Evolutionary conservation across 2,329 filamentous ascomycete genomes (phyloP), one percentile per base, ranked within the genome.

Genomic region (Sporothrix sp.): DNA sequence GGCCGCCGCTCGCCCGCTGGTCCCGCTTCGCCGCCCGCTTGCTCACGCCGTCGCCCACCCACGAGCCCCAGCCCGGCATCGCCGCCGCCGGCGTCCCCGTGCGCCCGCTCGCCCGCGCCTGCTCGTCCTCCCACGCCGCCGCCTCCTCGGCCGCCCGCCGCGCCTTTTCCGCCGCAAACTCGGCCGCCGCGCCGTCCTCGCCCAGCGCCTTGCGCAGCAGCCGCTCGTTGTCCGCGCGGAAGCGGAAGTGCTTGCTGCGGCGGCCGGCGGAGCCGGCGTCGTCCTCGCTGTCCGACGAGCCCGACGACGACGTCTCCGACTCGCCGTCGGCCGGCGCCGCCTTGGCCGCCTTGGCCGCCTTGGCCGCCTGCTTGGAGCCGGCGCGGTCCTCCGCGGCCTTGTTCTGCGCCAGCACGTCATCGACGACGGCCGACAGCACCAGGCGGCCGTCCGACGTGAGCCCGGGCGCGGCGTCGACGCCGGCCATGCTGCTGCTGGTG

Each of bases 31-130:
- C 75, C 57, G 85, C 78, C 54, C 78, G 79, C 58, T 80, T 82
- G 65, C 80, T 84, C 56, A 96, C 73, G 16, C 90, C 91, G 14
- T 85, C 81, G 55, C 93, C 93, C 5, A 85, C 78, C 93, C 93
- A 96, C 61, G 76, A 82, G 57, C 93, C 93, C 93, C 93, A 98
- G 40, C 93, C 93, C 0, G 89, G 89, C 6, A 98, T 75, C n/a
- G 86, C 85, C 57, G 84, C 85, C 63, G 91, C 87, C 27, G 89
- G 69, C 51, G 87, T 71, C 67, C 94, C 85, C 62, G 32, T 44
- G 18, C 38, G 36, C n/a, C 46, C 38, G 30, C 16, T 23, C 16
- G 14, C 13, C 9, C 20, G 18, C 20, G n/a, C 46, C 25, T 20
- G 86, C 58, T 85, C 85, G 63, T 93, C 88, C 23, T 89, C 70